Evolutionary conservation across 257 asterid species (phyloP), one percentile per base, ranked within the genome.

Genomic region (Echites panduratus): DNA sequence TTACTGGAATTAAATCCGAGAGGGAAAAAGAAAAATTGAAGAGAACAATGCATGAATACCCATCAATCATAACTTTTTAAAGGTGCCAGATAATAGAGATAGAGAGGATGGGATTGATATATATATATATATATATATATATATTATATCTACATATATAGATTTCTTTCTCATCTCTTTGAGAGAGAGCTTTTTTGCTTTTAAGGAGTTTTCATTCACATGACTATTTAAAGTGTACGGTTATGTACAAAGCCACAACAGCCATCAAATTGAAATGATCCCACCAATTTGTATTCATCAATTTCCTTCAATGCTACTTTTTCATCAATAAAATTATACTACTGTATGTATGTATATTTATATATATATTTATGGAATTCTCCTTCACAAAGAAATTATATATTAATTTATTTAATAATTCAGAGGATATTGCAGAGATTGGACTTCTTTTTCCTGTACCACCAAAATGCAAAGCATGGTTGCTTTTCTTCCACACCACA

Each of bases 201-300:
- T 19, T 20, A 8, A 4, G 35, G 14, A 38, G 52, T 12, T 29
- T 59, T 29, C 66, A 54, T 54, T 29, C 66, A 54, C 40, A 56
- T 54, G 26, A 10, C 50, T 22, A 54, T n/a, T 38, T 32, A n/a
- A 70, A 70, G 54, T 38, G 74, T 70, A 70, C 40, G 74, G 53
- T 19, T 9, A 0, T 70, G 53, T n/a, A 70, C 66, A 54, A 70
- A 38, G 22, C 49, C 73, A 70, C 65, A 63, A 43, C 47, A 50
- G 35, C 73, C 35, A 29, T 53, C 65, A 70, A 9, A 5, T 52
- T n/a, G 40, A 70, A 70, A 70, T 70, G 65, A 70, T 70, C 65
- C 66, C 74, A 52, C 73, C 74, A 70, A 19, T 52, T 70, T 50
- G 47, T 50, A 70, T 53, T 48, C 53, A 48, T 53, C 43, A 44